Percentiles rank a stretch among this genome's conserved stretches.
phyloP scores from a whole-genome alignment of 306 rosid species.

The Dicorynia guianensis region DNA sequence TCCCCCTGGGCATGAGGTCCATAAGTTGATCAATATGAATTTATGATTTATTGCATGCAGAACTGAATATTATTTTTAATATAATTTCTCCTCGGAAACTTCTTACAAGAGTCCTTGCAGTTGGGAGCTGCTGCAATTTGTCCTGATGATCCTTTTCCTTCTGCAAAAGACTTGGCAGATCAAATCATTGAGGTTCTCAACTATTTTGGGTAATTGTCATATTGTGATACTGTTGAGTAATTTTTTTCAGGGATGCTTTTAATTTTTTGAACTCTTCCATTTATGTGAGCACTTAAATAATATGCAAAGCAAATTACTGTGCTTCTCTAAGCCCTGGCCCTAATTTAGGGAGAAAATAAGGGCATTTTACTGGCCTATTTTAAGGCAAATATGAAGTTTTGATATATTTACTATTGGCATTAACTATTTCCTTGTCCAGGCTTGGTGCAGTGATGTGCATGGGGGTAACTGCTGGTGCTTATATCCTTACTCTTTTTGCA shows the following conservation, averaged over 20 bases:
- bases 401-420: constrained; percentile 43
- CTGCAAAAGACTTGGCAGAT: constrained; percentile 89
- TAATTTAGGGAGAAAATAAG: constrained; percentile 8
- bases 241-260: neutral
- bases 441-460: constrained; percentile 99
- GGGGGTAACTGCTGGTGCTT: constrained; percentile 99
- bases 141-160: constrained; percentile 67
- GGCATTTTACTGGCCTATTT: neutral
- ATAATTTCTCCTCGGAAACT: constrained; percentile 68
- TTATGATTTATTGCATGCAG: constrained; percentile 11
- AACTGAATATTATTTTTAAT: constrained; percentile 61
- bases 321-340: constrained; percentile 13
- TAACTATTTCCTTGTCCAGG: constrained; percentile 53
- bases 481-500: constrained; percentile 88
- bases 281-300: neutral
- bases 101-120: constrained; percentile 88
- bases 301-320: constrained; percentile 22
- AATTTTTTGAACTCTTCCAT: constrained; percentile 11
- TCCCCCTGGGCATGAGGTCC: constrained; percentile 98
- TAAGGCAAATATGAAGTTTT: constrained; percentile 27
- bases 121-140: constrained; percentile 91
- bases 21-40: constrained; percentile 52
- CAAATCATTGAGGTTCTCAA: constrained; percentile 89
- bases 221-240: neutral
- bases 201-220: constrained; percentile 69